phyloP scores from a whole-genome alignment of 2,329 filamentous ascomycete species.

The Colletotrichum tropicale region DNA sequence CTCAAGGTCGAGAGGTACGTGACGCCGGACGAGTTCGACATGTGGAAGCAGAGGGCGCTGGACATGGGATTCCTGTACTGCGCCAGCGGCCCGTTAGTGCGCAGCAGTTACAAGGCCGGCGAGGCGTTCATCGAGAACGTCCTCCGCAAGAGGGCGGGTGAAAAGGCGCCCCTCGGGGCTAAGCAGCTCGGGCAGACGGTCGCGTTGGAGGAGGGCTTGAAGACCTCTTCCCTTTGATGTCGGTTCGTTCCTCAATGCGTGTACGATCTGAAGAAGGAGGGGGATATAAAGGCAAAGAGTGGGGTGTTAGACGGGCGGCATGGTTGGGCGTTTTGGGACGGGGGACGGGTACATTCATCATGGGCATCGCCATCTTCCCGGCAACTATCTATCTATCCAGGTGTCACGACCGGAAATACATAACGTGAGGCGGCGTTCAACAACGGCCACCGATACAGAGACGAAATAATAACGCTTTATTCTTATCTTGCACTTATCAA shows the following conservation, averaged over 20 bases:
- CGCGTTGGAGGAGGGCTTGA: conserved; percentile 36
- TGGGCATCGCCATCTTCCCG: conserved; percentile 9
- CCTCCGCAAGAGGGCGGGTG: conserved; percentile 75
- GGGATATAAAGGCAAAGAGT: neutral
- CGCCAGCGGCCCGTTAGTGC: conserved; percentile 88
- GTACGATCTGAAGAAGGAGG: neutral
- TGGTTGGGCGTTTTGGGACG: conserved; percentile 4
- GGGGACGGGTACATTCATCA: conserved; percentile 10
- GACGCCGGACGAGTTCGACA: conserved; percentile 87
- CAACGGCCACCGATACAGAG: neutral
- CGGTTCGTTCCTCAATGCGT: neutral
- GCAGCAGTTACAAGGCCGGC: conserved; percentile 96
- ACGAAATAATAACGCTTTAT: neutral
- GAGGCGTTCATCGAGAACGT: conserved; percentile 99
- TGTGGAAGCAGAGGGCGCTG: conserved; percentile 87
- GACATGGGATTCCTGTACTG: conserved; percentile 98
- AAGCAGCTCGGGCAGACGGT: conserved; percentile 42
- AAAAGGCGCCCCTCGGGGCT: conserved; percentile 34
- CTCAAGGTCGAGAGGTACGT: conserved; percentile 97
- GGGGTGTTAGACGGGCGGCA: neutral
- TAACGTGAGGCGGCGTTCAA: conserved; percentile 6
- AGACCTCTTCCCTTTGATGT: neutral
- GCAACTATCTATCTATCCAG: neutral
- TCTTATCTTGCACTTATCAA: neutral
- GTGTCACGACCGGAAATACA: neutral